Conservation (phyloP, 2,329 filamentous ascomycete genomes). For the Fusarium brevicatenulatum region DNA sequence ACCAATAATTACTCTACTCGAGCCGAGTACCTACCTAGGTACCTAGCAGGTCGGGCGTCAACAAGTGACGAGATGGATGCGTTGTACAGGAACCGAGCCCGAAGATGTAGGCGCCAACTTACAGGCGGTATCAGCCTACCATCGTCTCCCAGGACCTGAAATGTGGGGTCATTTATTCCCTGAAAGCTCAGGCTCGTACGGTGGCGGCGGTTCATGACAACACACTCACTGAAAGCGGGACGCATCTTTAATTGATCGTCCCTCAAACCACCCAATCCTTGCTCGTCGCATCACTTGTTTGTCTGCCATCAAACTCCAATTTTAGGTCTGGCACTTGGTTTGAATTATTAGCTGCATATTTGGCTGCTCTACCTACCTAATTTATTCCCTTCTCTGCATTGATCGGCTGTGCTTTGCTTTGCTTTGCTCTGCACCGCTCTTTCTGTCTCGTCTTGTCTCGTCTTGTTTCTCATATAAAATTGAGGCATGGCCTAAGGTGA, state of each 20-base stretch:
- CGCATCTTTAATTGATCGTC: constrained; percentile 37
- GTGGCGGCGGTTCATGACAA: constrained; percentile 21
- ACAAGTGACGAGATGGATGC: background rate
- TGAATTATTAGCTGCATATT: constrained; percentile 26
- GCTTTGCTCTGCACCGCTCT: constrained; percentile 4
- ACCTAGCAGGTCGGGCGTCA: background rate
- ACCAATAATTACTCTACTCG: background rate
- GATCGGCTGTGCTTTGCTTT: background rate
- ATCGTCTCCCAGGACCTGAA: background rate
- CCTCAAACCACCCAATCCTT: constrained; percentile 39
- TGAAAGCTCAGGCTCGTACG: constrained; percentile 23
- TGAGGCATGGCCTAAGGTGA: constrained; percentile 16
- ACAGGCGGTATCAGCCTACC: background rate
- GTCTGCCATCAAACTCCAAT: constrained; percentile 31
- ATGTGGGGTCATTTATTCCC: constrained; percentile 13
- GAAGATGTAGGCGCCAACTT: background rate
- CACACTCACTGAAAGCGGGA: constrained; percentile 19
- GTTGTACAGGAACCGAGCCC: background rate
- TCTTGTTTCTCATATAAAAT: background rate
- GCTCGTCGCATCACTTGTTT: constrained; percentile 35
- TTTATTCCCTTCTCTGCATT: constrained; percentile 1
- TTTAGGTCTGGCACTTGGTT: constrained; percentile 2
- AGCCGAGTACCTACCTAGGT: background rate
- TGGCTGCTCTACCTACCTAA: background rate
- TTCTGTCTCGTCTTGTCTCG: background rate